Base-by-base conservation (phyloP, 139 green algal genomes). In the Tetradesmus obliquus region DNA sequence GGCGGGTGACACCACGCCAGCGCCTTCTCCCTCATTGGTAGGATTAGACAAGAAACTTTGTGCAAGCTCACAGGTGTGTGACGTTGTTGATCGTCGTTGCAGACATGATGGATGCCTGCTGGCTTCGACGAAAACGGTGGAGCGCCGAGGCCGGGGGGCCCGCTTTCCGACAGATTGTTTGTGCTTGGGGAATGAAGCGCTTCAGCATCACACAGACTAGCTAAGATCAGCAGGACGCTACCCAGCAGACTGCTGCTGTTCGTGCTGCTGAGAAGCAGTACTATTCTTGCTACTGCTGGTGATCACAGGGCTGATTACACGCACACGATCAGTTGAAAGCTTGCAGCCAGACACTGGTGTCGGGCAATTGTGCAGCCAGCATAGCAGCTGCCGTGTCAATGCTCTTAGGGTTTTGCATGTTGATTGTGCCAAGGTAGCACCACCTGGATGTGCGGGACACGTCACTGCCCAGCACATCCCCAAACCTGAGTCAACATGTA, bases 41-140 rank as follows among this genome's bases (percentile, higher is more conserved):
- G 32, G 32, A 45, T 45, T 45, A 45, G 32, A 45, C 32, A 45
- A 45, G 32, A 45, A 45, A 45, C 32, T 45, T 45, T 45, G 32
- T 45, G 32, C 32, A 45, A 45, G 32, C 86, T 83, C 57, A 90
- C 86, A 90, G 69, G 54, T 90, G 69, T 2, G 86, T 90, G 51
- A 90, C 53, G 76, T 90, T n/a, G 45, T 60, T 82, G 1, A 57
- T 10, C 60, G 10, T 15, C 60, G 84, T 20, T 51, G 58, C 57
- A 12, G 84, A n/a, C 10, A 81, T 81, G 72, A 71, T 19, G 9
- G 12, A 10, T 71, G 60, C 60, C 60, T 71, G 60, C 60, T 71
- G 60, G 60, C 60, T 71, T 71, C 60, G 60, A 22, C 60, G 60
- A 13, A 71, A 20, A 3, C 60, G 60, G 60, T 71, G 60, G 12